A percentile compares a stretch with the other conserved stretches of the same genome.
phyloP scores from a whole-genome alignment of 257 asterid species.

The Solanum chiquidenum region DNA sequence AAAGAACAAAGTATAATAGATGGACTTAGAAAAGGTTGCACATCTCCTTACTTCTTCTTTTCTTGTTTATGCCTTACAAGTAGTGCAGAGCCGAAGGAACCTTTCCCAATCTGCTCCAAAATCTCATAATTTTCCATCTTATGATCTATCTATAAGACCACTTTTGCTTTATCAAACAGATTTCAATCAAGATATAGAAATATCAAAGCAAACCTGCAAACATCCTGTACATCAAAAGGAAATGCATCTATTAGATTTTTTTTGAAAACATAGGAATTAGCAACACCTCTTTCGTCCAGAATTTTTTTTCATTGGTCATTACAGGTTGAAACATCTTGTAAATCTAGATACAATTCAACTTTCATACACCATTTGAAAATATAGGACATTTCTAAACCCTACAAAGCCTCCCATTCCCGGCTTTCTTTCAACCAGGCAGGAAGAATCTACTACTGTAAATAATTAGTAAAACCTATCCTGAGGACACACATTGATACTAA shows the following conservation, averaged over 20 bases:
- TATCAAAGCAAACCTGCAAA: not conserved
- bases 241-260: not conserved
- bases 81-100: slow-evolving; percentile 92
- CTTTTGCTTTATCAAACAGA: not conserved
- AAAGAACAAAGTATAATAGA: not conserved
- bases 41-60: slow-evolving; percentile 58
- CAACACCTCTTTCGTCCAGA: not conserved
- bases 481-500: not conserved
- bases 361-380: not conserved
- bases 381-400: not conserved
- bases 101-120: slow-evolving; percentile 94
- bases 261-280: not conserved
- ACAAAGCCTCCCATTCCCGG: not conserved
- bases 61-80: slow-evolving; percentile 93
- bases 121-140: slow-evolving; percentile 80
- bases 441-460: not conserved
- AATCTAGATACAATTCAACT: not conserved
- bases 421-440: not conserved
- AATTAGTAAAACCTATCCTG: not conserved
- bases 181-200: not conserved
- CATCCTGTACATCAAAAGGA: not conserved
- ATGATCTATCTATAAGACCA: slow-evolving; percentile 2
- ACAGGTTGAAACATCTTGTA: not conserved
- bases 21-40: slow-evolving; percentile 7
- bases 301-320: not conserved